A percentile compares a stretch with the other conserved stretches of the same genome.
These are phyloP conservation scores for Vaccinium myrtillus DNA, from an alignment of 148 eudicot species.

Conservation along the genomic window DNA sequence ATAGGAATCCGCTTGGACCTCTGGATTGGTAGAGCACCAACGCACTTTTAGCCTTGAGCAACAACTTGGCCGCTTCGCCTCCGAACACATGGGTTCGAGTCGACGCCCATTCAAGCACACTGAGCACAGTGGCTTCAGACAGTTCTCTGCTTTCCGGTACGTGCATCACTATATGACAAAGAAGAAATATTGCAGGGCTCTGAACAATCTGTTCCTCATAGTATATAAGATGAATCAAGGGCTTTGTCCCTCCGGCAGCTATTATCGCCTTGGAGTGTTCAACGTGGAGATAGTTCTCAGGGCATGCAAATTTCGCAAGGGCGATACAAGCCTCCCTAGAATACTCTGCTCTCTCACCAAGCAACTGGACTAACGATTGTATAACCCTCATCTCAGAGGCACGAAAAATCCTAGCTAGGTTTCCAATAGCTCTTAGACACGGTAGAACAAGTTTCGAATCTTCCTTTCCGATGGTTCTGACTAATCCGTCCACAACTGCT, in stretches of 20 bases:
- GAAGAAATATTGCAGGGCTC: neutral
- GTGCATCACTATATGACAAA: neutral
- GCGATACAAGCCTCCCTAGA: slow-evolving; percentile 7
- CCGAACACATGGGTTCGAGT: neutral
- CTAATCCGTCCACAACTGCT: slow-evolving; percentile 7
- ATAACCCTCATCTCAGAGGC: slow-evolving; percentile 4
- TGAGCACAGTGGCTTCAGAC: slow-evolving; percentile 5
- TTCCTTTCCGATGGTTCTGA: neutral
- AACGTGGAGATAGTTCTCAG: slow-evolving; percentile 5
- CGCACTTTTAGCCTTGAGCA: neutral
- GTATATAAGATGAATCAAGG: slow-evolving; percentile 4
- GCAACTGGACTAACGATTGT: neutral
- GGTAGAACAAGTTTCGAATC: slow-evolving; percentile 9
- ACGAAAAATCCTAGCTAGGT: neutral
- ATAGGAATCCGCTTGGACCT: slow-evolving; percentile 9
- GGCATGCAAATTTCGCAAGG: neutral
- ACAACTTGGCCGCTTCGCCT: neutral
- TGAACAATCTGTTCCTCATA: slow-evolving; percentile 8
- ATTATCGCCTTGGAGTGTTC: slow-evolving; percentile 14
- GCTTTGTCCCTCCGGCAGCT: slow-evolving; percentile 3
- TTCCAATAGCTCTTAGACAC: neutral
- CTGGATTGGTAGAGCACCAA: slow-evolving; percentile 12
- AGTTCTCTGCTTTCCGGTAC: slow-evolving; percentile 13
- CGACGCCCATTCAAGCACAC: slow-evolving; percentile 12
- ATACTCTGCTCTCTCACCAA: neutral